phyloP scores from a whole-genome alignment of 495 filamentous ascomycete species.

The Zalerion maritima region DNA sequence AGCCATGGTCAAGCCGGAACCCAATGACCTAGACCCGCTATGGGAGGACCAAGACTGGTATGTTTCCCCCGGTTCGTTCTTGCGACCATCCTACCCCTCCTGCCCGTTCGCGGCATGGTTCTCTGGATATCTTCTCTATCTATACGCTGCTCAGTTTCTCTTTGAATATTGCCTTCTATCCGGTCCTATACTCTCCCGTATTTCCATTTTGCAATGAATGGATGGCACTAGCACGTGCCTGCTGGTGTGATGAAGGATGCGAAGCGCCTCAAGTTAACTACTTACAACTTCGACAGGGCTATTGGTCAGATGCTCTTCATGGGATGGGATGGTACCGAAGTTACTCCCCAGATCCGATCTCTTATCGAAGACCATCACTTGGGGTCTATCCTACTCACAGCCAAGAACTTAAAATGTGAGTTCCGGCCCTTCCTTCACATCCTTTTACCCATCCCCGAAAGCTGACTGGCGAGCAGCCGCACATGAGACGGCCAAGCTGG shows the following conservation, averaged over 20 bases:
- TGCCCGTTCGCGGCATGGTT: constrained; percentile 4
- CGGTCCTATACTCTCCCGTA: constrained; percentile 2
- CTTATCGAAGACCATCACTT: constrained; percentile 77
- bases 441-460: constrained; percentile 3
- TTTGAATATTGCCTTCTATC: constrained; percentile 1
- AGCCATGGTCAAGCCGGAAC: constrained; percentile 28
- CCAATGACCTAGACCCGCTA: constrained; percentile 46
- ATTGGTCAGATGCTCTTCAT: constrained; percentile 92
- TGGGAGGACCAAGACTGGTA: constrained; percentile 57
- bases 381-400: constrained; percentile 69
- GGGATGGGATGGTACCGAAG: constrained; percentile 83
- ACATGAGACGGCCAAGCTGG: constrained; percentile 64
- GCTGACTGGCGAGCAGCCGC: constrained; percentile 42
- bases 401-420: constrained; percentile 84
- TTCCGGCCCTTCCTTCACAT: not conserved
- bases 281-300: constrained; percentile 38
- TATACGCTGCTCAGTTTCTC: constrained; percentile 5
- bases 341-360: constrained; percentile 69
- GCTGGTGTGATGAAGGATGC: constrained; percentile 4
- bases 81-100: not conserved
- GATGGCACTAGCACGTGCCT: constrained; percentile 1
- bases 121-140: constrained; percentile 1
- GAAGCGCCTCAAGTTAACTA: constrained; percentile 11
- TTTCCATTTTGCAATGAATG: constrained; percentile 4
- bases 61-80: constrained; percentile 8